These are phyloP conservation scores for Myriosclerotinia duriaeana DNA, from an alignment of 2,329 filamentous ascomycete genomes.

Conservation along the genomic window DNA sequence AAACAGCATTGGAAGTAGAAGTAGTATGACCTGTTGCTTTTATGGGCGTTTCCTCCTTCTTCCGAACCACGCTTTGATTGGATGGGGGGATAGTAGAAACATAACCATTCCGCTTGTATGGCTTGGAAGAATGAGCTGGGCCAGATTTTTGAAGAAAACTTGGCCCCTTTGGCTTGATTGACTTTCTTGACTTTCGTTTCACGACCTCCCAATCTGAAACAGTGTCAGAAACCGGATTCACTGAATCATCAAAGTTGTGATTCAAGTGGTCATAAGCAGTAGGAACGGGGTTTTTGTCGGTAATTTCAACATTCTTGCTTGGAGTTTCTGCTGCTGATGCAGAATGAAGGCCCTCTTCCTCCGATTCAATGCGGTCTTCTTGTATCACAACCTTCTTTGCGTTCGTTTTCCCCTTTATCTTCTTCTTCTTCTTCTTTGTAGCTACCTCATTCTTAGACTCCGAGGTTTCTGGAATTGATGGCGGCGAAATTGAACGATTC, in stretches of 20 bases:
- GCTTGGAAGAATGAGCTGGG: background rate
- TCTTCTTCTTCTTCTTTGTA: slow-evolving; percentile 12
- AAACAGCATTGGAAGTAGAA: too few species aligned
- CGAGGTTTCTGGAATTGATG: background rate
- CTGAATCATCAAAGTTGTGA: slow-evolving; percentile 13
- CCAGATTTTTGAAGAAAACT: background rate
- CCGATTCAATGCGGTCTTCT: background rate
- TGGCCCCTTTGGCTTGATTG: background rate
- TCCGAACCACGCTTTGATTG: too few species aligned
- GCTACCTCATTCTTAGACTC: background rate
- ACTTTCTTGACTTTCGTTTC: slow-evolving; percentile 2
- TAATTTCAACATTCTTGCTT: background rate
- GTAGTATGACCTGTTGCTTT: too few species aligned
- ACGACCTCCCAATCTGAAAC: slow-evolving; percentile 14
- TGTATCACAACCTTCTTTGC: background rate
- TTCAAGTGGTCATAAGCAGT: slow-evolving; percentile 20
- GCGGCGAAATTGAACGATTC: background rate
- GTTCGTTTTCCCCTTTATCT: background rate
- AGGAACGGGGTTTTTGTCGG: background rate
- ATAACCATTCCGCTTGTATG: background rate
- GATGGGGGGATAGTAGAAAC: background rate
- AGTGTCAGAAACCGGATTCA: background rate
- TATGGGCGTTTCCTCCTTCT: too few species aligned
- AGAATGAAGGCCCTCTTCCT: background rate
- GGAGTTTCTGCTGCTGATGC: background rate